Conservation (phyloP, 495 filamentous ascomycete genomes). For the Podospora anserina region DNA sequence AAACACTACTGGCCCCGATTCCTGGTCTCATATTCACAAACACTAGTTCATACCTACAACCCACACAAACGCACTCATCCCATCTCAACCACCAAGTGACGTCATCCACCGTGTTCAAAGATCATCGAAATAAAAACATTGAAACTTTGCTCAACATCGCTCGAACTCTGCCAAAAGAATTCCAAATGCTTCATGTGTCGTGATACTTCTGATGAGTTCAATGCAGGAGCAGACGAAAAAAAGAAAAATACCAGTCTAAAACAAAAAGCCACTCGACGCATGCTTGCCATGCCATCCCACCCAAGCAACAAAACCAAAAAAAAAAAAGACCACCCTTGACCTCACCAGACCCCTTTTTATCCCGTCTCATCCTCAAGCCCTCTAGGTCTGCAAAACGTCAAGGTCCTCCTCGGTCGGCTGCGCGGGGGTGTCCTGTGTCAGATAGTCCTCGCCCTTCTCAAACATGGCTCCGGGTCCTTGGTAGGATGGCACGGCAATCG, state of each 20-base stretch:
- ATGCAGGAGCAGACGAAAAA: background rate
- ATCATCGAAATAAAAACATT: background rate
- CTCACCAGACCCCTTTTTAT: background rate
- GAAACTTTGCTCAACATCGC: background rate
- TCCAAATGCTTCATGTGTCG: background rate
- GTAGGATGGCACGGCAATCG: slow-evolving; percentile 43
- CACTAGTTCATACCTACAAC: background rate
- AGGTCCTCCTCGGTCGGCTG: slow-evolving; percentile 41
- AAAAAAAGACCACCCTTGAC: background rate
- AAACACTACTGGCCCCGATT: background rate
- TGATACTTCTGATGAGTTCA: background rate
- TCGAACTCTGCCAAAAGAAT: background rate
- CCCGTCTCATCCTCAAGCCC: slow-evolving; percentile 10
- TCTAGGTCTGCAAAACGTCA: slow-evolving; percentile 40
- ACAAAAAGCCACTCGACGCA: background rate
- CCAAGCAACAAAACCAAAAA: background rate
- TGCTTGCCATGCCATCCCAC: background rate
- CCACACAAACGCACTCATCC: background rate
- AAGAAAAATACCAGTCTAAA: background rate
- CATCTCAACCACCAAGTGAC: background rate
- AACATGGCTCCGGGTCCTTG: slow-evolving; percentile 43
- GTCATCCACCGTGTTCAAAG: background rate
- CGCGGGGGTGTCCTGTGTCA: slow-evolving; percentile 34
- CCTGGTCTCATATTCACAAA: background rate
- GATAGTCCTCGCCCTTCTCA: slow-evolving; percentile 47